phyloP scores from a whole-genome alignment of 345 rosid species.

The Salix viminalis region DNA sequence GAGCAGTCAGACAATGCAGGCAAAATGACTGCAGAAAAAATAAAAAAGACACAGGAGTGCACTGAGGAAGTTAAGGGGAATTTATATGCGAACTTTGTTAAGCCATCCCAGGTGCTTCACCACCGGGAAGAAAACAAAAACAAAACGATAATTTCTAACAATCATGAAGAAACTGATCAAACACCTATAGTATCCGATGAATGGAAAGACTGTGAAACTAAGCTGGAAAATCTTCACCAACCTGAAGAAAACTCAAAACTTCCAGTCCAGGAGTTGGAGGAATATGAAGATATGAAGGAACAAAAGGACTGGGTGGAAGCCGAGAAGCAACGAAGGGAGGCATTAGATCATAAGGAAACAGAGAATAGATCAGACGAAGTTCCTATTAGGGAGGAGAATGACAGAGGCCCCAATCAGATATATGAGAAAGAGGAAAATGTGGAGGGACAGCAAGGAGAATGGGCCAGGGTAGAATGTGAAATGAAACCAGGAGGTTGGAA shows the following conservation, averaged over 20 bases:
- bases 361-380: conserved; percentile 17
- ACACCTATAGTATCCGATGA: conserved; percentile 9
- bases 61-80: conserved; percentile 25
- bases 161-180: conserved; percentile 21
- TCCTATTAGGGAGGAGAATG: conserved; percentile 20
- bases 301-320: conserved; percentile 1
- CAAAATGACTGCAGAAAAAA: conserved; percentile 20
- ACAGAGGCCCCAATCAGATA: conserved; percentile 17
- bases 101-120: conserved; percentile 25
- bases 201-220: conserved; percentile 24
- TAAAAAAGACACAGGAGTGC: conserved; percentile 30
- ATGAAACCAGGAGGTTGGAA: conserved; percentile 14
- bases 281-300: conserved; percentile 11
- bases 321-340: conserved; percentile 16
- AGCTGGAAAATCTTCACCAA: conserved; percentile 30
- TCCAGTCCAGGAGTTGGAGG: conserved; percentile 26
- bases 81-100: conserved; percentile 15
- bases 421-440: conserved; percentile 15
- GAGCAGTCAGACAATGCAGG: conserved; percentile 33
- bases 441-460: conserved; percentile 23
- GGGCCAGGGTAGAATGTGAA: conserved; percentile 18
- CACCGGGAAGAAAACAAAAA: conserved; percentile 34
- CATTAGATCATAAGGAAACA: conserved; percentile 22
- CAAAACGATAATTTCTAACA: conserved; percentile 19
- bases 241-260: conserved; percentile 26